Evolutionary conservation across 345 rosid genomes (phyloP), one percentile per base, ranked within the genome.

Genomic region (Murraya paniculata): DNA sequence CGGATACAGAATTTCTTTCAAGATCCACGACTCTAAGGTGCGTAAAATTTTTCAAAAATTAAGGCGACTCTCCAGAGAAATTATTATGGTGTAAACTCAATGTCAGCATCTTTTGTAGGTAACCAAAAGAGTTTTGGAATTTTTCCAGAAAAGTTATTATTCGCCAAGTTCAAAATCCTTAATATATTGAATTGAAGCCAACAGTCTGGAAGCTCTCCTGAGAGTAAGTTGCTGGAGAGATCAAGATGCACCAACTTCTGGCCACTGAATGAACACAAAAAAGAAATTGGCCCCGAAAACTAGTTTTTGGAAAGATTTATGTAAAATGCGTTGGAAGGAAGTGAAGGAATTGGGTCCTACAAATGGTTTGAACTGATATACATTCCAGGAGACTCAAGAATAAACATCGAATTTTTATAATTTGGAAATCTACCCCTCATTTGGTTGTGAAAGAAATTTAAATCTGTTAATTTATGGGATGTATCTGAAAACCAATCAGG

Each of bases 291-390:
- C 48, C 89, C 87, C 7, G 86, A 74, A 61, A 87, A 79, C 33
- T 65, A 76, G 41, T 87, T 87, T n/a, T 81, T 78, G 14, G 84
- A 80, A 21, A 87, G 86, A 78, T 84, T 83, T n/a, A 78, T 55
- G 22, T 25, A 82, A 82, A 1, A 16, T 35, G 48, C 10, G 19
- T 35, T 21, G 4, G 25, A 8, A 66, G 70, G 70, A 66, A 66
- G 48, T 2, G 27, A 14, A 1, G 48, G 70, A 66, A 66, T 66
- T 66, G 48, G 25, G 7, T 24, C 68, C 45, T 64, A 41, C 33
- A 64, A 64, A 16, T 64, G 41, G 24, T 64, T 64, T 64, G 70
- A 66, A 66, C 70, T 66, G 13, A 66, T 19, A 66, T 66, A 48
- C 21, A 66, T 66, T 35, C 45, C 28, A 33, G 33, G 61, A 22